These are phyloP conservation scores for Collybiopsis luxurians DNA, from an alignment of 768 basidiomycete genomes.

Conservation along the genomic window DNA sequence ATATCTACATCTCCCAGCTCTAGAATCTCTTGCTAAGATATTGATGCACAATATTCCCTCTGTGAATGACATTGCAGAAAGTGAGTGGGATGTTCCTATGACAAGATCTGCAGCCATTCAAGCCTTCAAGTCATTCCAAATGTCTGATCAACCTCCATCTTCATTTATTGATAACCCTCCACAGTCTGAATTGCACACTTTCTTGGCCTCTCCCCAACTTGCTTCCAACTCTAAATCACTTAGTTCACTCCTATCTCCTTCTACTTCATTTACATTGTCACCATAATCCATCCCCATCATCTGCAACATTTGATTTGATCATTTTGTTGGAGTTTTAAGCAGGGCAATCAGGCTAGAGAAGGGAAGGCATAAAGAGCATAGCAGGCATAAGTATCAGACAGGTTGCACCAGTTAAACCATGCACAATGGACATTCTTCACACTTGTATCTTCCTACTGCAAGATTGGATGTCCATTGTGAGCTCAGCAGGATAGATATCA, in stretches of 20 bases:
- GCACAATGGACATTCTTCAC: too few species aligned
- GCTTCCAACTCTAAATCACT: not conserved
- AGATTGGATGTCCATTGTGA: too few species aligned
- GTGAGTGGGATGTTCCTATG: slow-evolving; percentile 4
- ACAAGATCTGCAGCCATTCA: not conserved
- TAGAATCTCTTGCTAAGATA: slow-evolving; percentile 2
- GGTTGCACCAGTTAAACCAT: too few species aligned
- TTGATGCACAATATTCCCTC: slow-evolving; percentile 5
- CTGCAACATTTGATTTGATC: too few species aligned
- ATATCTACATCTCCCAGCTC: not conserved
- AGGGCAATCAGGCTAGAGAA: too few species aligned
- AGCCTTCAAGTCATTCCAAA: not conserved
- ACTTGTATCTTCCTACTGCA: too few species aligned
- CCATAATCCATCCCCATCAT: not conserved
- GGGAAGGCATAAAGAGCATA: too few species aligned
- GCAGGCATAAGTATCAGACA: too few species aligned
- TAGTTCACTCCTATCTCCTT: not conserved
- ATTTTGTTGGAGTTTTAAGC: too few species aligned
- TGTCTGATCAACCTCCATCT: not conserved
- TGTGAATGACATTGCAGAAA: not conserved
- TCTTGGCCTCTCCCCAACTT: not conserved
- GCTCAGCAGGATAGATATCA: too few species aligned
- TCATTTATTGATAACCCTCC: not conserved
- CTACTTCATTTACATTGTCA: not conserved
- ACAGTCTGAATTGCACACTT: not conserved